Base-by-base conservation (phyloP, 305 asterid species). In the Fraxinus greggii region DNA sequence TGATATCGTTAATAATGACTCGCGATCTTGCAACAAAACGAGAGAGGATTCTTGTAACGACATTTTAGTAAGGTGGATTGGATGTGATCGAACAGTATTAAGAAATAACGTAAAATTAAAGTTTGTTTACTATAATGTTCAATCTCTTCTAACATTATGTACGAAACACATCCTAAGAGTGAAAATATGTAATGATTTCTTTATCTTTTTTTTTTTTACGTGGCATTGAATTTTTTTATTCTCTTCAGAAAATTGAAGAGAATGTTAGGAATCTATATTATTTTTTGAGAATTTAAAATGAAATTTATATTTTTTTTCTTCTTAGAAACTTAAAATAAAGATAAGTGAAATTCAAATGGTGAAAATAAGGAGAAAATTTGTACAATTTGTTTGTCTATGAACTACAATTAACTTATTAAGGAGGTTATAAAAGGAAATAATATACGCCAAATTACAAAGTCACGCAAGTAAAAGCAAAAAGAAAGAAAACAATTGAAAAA, bases 1-100 rank as follows among this genome's bases (percentile, higher is more conserved):
- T 38, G 45, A 77, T 79, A 79, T 51, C 77, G 78, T 65, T 36
- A 17, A 78, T 78, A 78, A 78, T 77, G 82, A 83, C 81, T 45
- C 86, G 40, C 40, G 76, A 84, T 84, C 26, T 29, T 7, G 45
- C 12, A n/a, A 32, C 13, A 5, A 32, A 15, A 17, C 3, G 48
- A 72, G 40, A 56, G 26, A 5, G 76, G 45, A 72, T 17, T 33
- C 12, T 31, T 72, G 45, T 15, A 72, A n/a, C 6, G 45, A 31
- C 26, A 32, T 72, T 17, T 28, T 32, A 29, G 76, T 6, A 7
- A 70, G 24, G 45, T 70, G 76, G 42, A 70, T 70, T 70, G 76
- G 24, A 70, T 35, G 36, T 1, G 45, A 70, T 31, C 17, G 40
- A 29, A 31, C 7, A 23, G 17, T 12, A 10, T 26, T 21, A 19